These are phyloP conservation scores for Lipomyces chichibuensis DNA, from an alignment of 805 yeast genomes.

Conservation along the genomic window DNA sequence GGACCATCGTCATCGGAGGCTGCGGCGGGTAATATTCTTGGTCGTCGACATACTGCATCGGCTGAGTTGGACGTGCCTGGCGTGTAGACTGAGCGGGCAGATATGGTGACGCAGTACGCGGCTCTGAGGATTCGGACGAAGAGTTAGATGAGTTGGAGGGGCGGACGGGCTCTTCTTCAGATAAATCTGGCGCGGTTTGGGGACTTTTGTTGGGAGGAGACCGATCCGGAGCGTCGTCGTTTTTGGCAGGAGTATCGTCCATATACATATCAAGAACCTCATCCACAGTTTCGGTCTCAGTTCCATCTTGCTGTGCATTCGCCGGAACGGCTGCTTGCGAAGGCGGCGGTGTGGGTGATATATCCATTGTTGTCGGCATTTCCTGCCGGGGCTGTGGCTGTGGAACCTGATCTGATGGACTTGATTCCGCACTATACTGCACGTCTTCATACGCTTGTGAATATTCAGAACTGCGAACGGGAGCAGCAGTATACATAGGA, in stretches of 20 bases:
- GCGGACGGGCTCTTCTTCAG: neutral
- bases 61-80: neutral
- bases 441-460: neutral
- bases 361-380: neutral
- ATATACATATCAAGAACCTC: conserved; percentile 17
- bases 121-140: conserved; percentile 25
- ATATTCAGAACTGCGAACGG: neutral
- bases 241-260: neutral
- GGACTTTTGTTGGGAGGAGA: neutral
- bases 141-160: conserved; percentile 17
- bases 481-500: neutral
- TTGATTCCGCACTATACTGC: neutral
- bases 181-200: conserved; percentile 1
- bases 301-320: neutral
- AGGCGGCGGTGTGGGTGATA: neutral
- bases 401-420: neutral
- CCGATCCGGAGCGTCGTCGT: neutral
- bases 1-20: neutral
- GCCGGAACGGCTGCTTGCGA: neutral
- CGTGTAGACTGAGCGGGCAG: conserved; percentile 6
- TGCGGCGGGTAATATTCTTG: neutral
- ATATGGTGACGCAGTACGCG: conserved; percentile 30
- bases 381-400: neutral
- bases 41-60: neutral
- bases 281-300: neutral